These are phyloP conservation scores for Vitis hybrid DNA, from an alignment of 177 flowering plant species.

Conservation along the genomic window DNA sequence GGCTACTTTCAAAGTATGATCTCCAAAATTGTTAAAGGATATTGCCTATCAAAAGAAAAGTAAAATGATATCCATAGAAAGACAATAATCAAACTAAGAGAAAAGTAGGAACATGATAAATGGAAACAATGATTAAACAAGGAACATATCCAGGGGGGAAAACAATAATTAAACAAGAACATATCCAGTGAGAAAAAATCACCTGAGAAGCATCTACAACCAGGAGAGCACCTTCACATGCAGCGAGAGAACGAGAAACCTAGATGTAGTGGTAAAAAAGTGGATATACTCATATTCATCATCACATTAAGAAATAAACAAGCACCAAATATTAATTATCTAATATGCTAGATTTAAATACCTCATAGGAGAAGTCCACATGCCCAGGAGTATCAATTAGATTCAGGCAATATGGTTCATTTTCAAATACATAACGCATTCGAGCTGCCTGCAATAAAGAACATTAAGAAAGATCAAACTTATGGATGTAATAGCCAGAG, in stretches of 20 bases:
- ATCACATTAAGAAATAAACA: background rate
- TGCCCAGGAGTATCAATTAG: constrained; percentile 98
- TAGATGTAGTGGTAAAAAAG: constrained; percentile 14
- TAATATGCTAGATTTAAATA: constrained; percentile 17
- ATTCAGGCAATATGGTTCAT: constrained; percentile 78
- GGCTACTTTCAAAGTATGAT: background rate
- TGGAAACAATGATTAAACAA: background rate
- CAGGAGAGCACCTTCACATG: constrained; percentile 99
- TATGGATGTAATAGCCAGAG: too few species aligned
- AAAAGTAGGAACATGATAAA: background rate
- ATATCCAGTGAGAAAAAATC: constrained; percentile 7
- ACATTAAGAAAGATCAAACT: background rate
- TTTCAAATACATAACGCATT: constrained; percentile 69
- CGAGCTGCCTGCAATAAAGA: constrained; percentile 75
- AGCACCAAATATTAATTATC: background rate
- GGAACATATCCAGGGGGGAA: too few species aligned
- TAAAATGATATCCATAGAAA: too few species aligned
- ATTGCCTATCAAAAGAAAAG: too few species aligned
- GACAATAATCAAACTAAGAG: too few species aligned
- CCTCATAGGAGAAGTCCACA: constrained; percentile 99
- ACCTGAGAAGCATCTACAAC: constrained; percentile 99
- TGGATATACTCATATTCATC: background rate
- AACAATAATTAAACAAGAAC: background rate
- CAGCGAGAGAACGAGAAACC: constrained; percentile 99
- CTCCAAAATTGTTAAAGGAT: too few species aligned